Percentiles rank a stretch among this genome's conserved stretches.
Evolutionary conservation across 129 eudicot genomes (phyloP).

Genomic region (Sambucus nigra): DNA sequence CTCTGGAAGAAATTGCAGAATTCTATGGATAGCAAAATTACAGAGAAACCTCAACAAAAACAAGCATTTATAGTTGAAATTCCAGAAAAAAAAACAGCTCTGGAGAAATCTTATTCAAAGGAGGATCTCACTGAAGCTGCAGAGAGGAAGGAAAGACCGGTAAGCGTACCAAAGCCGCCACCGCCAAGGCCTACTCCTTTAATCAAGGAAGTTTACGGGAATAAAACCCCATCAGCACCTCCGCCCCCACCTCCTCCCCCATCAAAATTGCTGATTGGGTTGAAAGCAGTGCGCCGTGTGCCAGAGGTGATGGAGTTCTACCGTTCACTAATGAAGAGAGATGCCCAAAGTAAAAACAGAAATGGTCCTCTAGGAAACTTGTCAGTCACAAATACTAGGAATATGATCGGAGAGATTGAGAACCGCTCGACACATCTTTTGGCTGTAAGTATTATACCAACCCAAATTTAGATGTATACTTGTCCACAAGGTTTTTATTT

Average conservation of each 20-base stretch:
- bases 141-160: conserved; percentile 12
- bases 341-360: conserved; percentile 35
- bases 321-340: conserved; percentile 67
- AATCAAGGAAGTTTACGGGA: background rate
- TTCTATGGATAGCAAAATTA: conserved; percentile 30
- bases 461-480: background rate
- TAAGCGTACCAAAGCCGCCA: conserved; percentile 20
- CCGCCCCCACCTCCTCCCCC: conserved; percentile 80
- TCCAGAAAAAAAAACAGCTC: conserved; percentile 9
- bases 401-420: conserved; percentile 95
- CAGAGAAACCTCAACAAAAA: conserved; percentile 28
- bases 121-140: conserved; percentile 14
- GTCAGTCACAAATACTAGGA: conserved; percentile 26
- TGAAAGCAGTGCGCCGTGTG: conserved; percentile 55
- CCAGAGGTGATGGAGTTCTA: conserved; percentile 87
- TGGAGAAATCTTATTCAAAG: conserved; percentile 15
- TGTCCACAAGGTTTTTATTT: too few species aligned
- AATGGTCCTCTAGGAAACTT: conserved; percentile 22
- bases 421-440: conserved; percentile 80
- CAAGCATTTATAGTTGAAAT: conserved; percentile 20
- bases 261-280: conserved; percentile 32
- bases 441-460: conserved; percentile 42
- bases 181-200: conserved; percentile 25
- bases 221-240: conserved; percentile 25
- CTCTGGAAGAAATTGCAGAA: conserved; percentile 59